Conservation (phyloP, 768 basidiomycete genomes). For the Rhizopogon vinicolor region DNA sequence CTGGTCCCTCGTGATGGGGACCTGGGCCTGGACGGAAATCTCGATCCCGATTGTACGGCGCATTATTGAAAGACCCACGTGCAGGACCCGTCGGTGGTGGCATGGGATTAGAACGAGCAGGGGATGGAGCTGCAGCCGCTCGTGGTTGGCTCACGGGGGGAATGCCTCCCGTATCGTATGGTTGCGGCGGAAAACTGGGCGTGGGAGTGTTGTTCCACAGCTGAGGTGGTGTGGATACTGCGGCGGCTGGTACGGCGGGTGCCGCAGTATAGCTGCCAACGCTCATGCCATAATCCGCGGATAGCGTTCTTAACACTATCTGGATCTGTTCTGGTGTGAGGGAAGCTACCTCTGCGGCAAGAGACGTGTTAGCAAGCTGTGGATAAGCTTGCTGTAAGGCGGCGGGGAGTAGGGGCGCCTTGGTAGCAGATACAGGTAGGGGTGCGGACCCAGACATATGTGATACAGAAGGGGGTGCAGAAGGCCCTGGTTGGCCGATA, state of each 20-base stretch:
- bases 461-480: conserved; percentile 8
- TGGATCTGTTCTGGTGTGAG: conserved; percentile 77
- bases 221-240: conserved; percentile 19
- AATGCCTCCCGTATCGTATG: conserved; percentile 5
- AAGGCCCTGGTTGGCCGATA: conserved; percentile 9
- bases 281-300: conserved; percentile 34
- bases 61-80: conserved; percentile 22
- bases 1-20: conserved; percentile 24
- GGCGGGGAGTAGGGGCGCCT: conserved; percentile 13
- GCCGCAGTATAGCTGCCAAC: conserved; percentile 25
- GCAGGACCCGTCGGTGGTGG: conserved; percentile 10
- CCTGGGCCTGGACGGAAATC: conserved; percentile 19
- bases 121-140: conserved; percentile 23
- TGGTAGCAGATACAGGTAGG: neutral
- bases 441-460: conserved; percentile 7
- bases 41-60: conserved; percentile 21
- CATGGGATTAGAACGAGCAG: conserved; percentile 9
- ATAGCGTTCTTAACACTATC: conserved; percentile 55
- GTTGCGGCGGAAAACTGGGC: conserved; percentile 9
- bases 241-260: conserved; percentile 22
- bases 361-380: conserved; percentile 40
- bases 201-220: conserved; percentile 7
- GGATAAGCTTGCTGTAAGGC: conserved; percentile 25
- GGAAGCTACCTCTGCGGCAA: conserved; percentile 68
- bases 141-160: conserved; percentile 22